Evolutionary conservation across 2,329 filamentous ascomycete genomes (phyloP), one percentile per base, ranked within the genome.

Genomic region (Septoria petroselini): DNA sequence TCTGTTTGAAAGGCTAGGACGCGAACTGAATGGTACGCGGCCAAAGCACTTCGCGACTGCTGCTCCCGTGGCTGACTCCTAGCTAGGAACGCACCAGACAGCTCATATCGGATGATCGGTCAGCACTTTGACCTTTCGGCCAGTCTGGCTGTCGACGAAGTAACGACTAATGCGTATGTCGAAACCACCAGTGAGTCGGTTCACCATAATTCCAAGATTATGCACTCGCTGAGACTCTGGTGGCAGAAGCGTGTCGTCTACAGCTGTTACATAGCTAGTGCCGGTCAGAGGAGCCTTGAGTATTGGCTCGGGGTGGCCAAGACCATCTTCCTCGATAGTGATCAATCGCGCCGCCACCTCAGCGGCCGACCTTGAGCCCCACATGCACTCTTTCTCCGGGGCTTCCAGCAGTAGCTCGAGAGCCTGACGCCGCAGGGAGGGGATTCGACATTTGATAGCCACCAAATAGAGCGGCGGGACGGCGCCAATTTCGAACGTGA

Each of bases 401-500:
- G 56, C 51, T 27, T 41, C 48, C 7, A 47, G 17, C 3, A 64
- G 29, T 6, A 64, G 47, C n/a, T 50, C 41, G 4, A 64, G 33
- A 3, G 62, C 61, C 35, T 52, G 43, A 4, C 59, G 48, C 7
- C 58, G 52, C 5, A 64, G 17, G 3, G 54, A 54, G 12, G 52
- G 57, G 4, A 60, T 46, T 4, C 62, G 55, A 31, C 61, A 63
- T 42, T 61, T 62, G 8, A 52, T 53, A 8, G 58, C 59, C 9
- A 49, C 48, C 35, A 61, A 60, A 42, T 57, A 62, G 3, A 64
- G 39, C 12, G 58, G 53, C 11, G 60, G 52, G 14, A 59, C 30
- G 9, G 52, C 50, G 19, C 57, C 58, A 12, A 52, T 30, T 42
- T 63, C 58, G 38, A 65, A 60, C 4, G 60, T 62, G 43, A 63